phyloP scores from a whole-genome alignment of 192 early-diverging fungal genomes.

The Entomortierella parvispora region DNA sequence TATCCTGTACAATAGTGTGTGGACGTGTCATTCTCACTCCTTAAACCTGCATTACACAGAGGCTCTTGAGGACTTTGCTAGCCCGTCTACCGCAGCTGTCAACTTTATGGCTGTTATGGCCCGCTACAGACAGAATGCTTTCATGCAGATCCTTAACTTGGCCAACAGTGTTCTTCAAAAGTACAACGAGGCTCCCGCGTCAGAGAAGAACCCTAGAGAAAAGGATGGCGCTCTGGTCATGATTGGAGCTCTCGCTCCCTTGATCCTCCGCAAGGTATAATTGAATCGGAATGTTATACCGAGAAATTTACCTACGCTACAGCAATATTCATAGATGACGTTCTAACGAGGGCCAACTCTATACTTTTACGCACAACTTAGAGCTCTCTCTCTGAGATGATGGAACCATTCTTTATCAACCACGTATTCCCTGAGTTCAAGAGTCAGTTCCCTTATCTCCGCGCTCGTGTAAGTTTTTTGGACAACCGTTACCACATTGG shows the following conservation, averaged over 20 bases:
- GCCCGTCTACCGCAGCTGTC: slow-evolving; percentile 75
- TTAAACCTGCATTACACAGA: slow-evolving; percentile 53
- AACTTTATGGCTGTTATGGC: slow-evolving; percentile 84
- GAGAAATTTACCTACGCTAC: too few species aligned
- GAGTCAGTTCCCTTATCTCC: slow-evolving; percentile 83
- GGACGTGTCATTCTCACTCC: not conserved
- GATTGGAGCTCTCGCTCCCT: slow-evolving; percentile 79
- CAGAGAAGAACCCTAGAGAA: slow-evolving; percentile 73
- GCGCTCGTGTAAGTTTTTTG: slow-evolving; percentile 72
- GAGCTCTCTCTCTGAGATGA: slow-evolving; percentile 76
- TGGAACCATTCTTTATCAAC: slow-evolving; percentile 86
- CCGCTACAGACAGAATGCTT: slow-evolving; percentile 82
- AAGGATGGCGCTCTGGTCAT: slow-evolving; percentile 95
- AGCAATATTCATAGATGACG: too few species aligned
- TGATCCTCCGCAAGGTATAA: slow-evolving; percentile 70
- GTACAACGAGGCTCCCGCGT: slow-evolving; percentile 74
- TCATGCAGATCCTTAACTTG: slow-evolving; percentile 81
- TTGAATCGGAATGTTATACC: too few species aligned
- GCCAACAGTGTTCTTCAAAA: slow-evolving; percentile 78
- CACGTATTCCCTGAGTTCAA: slow-evolving; percentile 94
- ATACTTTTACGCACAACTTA: slow-evolving; percentile 15
- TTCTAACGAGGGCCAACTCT: too few species aligned
- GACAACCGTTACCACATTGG: not conserved
- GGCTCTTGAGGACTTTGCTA: slow-evolving; percentile 87
- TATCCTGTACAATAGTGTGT: not conserved